Conservation (phyloP, 805 yeast genomes). For the Kurtzmaniella fragi region DNA sequence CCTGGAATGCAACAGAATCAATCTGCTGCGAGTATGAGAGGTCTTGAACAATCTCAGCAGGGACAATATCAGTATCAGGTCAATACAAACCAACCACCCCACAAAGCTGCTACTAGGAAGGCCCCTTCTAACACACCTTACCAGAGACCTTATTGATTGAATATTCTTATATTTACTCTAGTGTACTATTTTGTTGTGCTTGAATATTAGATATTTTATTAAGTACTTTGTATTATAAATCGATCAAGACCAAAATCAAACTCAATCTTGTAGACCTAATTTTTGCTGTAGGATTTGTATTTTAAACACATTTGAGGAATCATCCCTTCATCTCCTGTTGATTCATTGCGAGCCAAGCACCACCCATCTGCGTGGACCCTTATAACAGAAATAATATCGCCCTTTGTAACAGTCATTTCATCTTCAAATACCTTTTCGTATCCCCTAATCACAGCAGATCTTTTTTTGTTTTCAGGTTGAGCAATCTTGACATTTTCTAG, state of each 20-base stretch:
- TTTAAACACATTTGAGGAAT: conserved; percentile 28
- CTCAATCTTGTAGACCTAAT: background rate
- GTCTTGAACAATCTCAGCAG: conserved; percentile 1
- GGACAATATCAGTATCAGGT: conserved; percentile 8
- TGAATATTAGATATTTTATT: conserved; percentile 2
- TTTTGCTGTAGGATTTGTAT: conserved; percentile 1
- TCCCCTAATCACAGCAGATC: conserved; percentile 18
- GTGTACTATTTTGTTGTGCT: conserved; percentile 6
- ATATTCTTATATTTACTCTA: background rate
- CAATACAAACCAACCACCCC: conserved; percentile 3
- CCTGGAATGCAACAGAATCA: conserved; percentile 1
- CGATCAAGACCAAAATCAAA: background rate
- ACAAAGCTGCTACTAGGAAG: conserved; percentile 1
- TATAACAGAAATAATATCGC: conserved; percentile 23
- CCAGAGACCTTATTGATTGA: background rate
- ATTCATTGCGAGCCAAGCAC: conserved; percentile 23
- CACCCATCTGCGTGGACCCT: conserved; percentile 32
- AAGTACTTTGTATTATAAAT: background rate
- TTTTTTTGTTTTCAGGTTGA: background rate
- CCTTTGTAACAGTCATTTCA: conserved; percentile 26
- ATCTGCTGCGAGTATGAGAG: conserved; percentile 5
- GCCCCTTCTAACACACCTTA: conserved; percentile 6
- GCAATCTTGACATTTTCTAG: background rate
- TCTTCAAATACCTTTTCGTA: conserved; percentile 27
- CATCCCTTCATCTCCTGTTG: conserved; percentile 20